A percentile compares a stretch with the other conserved stretches of the same genome.
These are phyloP conservation scores for Ziziphus jujuba DNA, from an alignment of 306 rosid genomes.

Conservation along the genomic window DNA sequence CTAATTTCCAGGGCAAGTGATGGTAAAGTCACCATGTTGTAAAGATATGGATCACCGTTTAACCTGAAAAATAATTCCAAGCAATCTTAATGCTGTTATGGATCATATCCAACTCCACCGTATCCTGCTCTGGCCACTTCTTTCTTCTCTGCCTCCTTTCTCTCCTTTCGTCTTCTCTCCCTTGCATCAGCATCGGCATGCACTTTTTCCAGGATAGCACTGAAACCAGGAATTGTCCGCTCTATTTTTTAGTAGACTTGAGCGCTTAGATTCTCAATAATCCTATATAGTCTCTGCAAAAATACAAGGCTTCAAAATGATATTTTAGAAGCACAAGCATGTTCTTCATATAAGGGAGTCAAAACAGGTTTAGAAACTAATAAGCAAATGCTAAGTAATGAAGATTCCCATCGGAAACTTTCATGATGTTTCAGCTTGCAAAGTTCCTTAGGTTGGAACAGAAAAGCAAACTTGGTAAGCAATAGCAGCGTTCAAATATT, in stretches of 20 bases:
- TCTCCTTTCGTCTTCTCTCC: constrained; percentile 20
- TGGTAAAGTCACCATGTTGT: neutral
- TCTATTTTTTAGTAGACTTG: constrained; percentile 23
- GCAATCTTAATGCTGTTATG: neutral
- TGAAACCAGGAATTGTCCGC: constrained; percentile 55
- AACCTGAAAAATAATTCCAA: too few relatives aligned
- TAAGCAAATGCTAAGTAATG: too few relatives aligned
- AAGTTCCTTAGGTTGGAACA: too few relatives aligned
- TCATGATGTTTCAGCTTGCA: too few relatives aligned
- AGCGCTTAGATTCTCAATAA: constrained; percentile 23
- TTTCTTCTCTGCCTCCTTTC: constrained; percentile 34
- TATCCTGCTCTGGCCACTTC: constrained; percentile 13
- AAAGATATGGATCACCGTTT: neutral
- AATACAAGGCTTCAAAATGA: constrained; percentile 20
- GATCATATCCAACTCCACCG: constrained; percentile 7
- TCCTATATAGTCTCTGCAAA: constrained; percentile 46
- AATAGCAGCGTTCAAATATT: neutral
- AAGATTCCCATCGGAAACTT: too few relatives aligned
- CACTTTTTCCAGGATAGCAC: constrained; percentile 35
- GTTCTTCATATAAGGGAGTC: neutral
- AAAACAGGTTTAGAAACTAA: too few relatives aligned
- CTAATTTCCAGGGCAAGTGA: neutral
- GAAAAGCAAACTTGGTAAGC: neutral
- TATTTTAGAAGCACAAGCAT: constrained; percentile 10
- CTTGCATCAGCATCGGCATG: constrained; percentile 22